These are phyloP conservation scores for Leptographium radiaticola DNA, from an alignment of 2,329 filamentous ascomycete species.

Conservation along the genomic window DNA sequence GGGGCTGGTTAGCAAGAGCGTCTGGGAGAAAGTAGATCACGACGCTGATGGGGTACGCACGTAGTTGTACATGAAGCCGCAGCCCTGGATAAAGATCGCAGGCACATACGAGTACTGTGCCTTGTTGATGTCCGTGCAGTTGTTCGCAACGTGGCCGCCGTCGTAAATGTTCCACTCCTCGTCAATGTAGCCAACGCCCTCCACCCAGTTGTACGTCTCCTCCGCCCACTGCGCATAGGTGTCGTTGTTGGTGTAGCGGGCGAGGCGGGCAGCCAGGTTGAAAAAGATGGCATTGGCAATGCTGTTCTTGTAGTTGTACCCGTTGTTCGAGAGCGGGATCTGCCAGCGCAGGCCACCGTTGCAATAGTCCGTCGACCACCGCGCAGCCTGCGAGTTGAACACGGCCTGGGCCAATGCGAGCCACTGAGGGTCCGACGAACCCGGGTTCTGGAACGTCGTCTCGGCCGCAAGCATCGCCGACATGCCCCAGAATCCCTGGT, in stretches of 20 bases:
- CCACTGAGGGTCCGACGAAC: slow-evolving; percentile 42
- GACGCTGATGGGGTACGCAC: slow-evolving; percentile 19
- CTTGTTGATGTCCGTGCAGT: slow-evolving; percentile 49
- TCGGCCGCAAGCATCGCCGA: slow-evolving; percentile 57
- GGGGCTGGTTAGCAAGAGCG: neutral
- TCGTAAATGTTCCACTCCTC: slow-evolving; percentile 47
- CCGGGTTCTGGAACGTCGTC: slow-evolving; percentile 47
- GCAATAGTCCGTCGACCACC: slow-evolving; percentile 54
- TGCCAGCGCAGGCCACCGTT: slow-evolving; percentile 66
- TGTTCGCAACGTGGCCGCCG: slow-evolving; percentile 41
- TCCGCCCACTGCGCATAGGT: slow-evolving; percentile 52
- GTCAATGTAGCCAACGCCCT: slow-evolving; percentile 42
- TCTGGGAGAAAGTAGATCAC: neutral
- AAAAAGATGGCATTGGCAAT: slow-evolving; percentile 53
- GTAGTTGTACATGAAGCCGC: slow-evolving; percentile 56
- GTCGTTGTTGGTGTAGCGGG: slow-evolving; percentile 52
- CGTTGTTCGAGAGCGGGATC: slow-evolving; percentile 58
- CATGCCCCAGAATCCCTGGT: slow-evolving; percentile 60
- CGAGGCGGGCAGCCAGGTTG: slow-evolving; percentile 55
- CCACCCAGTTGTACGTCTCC: slow-evolving; percentile 50
- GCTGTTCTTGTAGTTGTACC: slow-evolving; percentile 62
- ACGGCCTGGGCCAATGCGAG: slow-evolving; percentile 56
- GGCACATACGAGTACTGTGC: slow-evolving; percentile 57
- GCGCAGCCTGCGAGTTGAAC: slow-evolving; percentile 46
- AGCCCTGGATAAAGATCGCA: slow-evolving; percentile 47